phyloP scores from a whole-genome alignment of 495 filamentous ascomycete genomes.

The Penicillium goetzii region DNA sequence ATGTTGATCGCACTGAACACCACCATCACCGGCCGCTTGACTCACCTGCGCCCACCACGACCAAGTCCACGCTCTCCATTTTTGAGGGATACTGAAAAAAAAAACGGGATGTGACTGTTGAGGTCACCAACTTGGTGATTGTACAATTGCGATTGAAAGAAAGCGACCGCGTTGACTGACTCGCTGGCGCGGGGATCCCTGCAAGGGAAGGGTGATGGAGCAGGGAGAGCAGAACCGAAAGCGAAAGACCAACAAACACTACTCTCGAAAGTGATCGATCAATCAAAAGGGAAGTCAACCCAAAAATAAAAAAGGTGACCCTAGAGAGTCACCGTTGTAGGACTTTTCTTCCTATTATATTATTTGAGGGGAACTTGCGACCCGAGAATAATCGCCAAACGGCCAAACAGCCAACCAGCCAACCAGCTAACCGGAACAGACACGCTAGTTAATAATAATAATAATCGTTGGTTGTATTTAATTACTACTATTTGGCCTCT shows the following conservation, averaged over 20 bases:
- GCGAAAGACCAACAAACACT: neutral
- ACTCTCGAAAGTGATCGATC: neutral
- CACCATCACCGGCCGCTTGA: neutral
- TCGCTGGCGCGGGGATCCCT: slow-evolving; percentile 2
- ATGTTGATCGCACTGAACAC: neutral
- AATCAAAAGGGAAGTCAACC: neutral
- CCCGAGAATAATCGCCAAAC: too few relatives aligned
- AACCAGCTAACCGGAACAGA: neutral
- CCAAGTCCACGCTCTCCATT: slow-evolving; percentile 38
- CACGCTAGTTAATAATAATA: neutral
- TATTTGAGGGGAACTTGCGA: neutral
- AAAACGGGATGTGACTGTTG: neutral
- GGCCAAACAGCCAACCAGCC: neutral
- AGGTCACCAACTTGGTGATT: neutral
- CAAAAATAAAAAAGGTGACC: neutral
- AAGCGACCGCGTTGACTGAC: neutral
- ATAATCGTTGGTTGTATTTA: too few relatives aligned
- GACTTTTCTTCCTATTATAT: neutral
- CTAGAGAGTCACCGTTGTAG: neutral
- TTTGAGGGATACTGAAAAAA: neutral
- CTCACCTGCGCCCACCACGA: slow-evolving; percentile 53
- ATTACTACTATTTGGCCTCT: neutral
- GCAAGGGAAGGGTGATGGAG: neutral
- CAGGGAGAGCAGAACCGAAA: neutral
- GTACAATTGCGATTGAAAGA: neutral